Evolutionary conservation across 1,139 yeast genomes (phyloP), one percentile per base, ranked within the genome.

Genomic region (Martiniozyma asiatica): DNA sequence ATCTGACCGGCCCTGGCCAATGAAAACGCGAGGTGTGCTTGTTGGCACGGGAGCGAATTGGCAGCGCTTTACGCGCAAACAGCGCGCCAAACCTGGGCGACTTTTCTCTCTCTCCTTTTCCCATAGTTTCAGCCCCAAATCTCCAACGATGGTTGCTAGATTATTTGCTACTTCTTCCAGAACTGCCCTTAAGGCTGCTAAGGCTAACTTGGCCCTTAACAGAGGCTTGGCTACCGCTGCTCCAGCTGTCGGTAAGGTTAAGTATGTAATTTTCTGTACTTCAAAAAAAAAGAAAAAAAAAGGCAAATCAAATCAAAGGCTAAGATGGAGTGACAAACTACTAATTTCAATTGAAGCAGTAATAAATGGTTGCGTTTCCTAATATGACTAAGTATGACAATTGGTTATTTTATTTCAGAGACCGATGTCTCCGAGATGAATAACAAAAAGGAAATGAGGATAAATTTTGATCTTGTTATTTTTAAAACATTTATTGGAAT

Each of bases 201-300:
- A 75, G 72, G 82, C 85, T 59, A 76, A 76, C 67, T 57, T 68
- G 56, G 64, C 72, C 61, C 73, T 76, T 62, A 61, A 65, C 63
- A 82, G 94, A 68, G 73, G 82, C 59, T 65, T 80, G 65, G 95
- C 95, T 51, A 69, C 94, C 53, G 84, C 87, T 58, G 80, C 87
- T 47, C 73, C 82, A 53, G 65, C 74, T 48, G 63, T 65, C 58
- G 96, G 96, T 73, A 76, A 81, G 63, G 85, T 85, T 57, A 81
- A 85, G 92, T 79, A 76, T 60, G 92, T 77, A 35, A 30, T 18
- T 18, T 8, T 6, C 18, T 23, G 5, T n/a, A n/a, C n/a, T n/a
- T n/a, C n/a, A n/a, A n/a, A n/a, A n/a, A n/a, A n/a, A n/a, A n/a
- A n/a, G n/a, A n/a, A n/a, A n/a, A n/a, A n/a, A n/a, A n/a, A n/a